phyloP scores from a whole-genome alignment of 2,329 filamentous ascomycete species.

The Camillea tinctor region DNA sequence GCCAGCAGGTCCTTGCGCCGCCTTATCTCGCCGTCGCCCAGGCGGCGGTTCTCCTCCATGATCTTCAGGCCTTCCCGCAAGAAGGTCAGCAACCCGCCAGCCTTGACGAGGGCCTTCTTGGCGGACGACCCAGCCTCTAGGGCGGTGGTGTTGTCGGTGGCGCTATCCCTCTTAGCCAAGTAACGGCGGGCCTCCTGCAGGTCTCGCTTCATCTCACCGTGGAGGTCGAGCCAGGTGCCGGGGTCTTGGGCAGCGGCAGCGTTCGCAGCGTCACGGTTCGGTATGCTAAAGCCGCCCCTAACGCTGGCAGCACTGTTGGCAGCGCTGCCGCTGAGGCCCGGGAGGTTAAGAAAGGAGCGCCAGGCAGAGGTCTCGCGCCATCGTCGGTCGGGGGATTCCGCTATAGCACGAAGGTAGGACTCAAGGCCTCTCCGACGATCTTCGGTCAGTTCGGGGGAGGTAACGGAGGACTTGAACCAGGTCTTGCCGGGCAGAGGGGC shows the following conservation, averaged over 20 bases:
- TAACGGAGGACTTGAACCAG: slow-evolving; percentile 73
- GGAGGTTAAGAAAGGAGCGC: slow-evolving; percentile 71
- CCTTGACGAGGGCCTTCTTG: slow-evolving; percentile 70
- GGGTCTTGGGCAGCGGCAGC: slow-evolving; percentile 53
- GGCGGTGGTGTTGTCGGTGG: slow-evolving; percentile 44
- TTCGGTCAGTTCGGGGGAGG: slow-evolving; percentile 68
- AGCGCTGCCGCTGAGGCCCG: slow-evolving; percentile 48
- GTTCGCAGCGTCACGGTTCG: slow-evolving; percentile 35
- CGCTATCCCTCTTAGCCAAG: slow-evolving; percentile 67
- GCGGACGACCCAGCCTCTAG: slow-evolving; percentile 70
- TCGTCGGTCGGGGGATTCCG: slow-evolving; percentile 68
- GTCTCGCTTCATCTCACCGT: slow-evolving; percentile 69
- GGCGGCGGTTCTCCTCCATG: slow-evolving; percentile 51
- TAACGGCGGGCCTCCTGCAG: slow-evolving; percentile 66
- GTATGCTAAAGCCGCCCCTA: slow-evolving; percentile 37
- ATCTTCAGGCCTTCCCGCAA: slow-evolving; percentile 64
- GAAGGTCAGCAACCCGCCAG: slow-evolving; percentile 60
- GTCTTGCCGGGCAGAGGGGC: slow-evolving; percentile 68
- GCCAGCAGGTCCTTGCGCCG: slow-evolving; percentile 69
- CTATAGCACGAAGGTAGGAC: slow-evolving; percentile 69
- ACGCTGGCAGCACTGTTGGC: slow-evolving; percentile 49
- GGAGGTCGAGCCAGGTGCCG: slow-evolving; percentile 73
- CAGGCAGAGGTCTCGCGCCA: slow-evolving; percentile 75
- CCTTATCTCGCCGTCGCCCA: slow-evolving; percentile 74
- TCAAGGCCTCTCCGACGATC: slow-evolving; percentile 68